Percentiles rank a stretch among this genome's conserved stretches.
phyloP scores from a whole-genome alignment of 2,329 filamentous ascomycete genomes.

The Aureobasidium melanogenum region DNA sequence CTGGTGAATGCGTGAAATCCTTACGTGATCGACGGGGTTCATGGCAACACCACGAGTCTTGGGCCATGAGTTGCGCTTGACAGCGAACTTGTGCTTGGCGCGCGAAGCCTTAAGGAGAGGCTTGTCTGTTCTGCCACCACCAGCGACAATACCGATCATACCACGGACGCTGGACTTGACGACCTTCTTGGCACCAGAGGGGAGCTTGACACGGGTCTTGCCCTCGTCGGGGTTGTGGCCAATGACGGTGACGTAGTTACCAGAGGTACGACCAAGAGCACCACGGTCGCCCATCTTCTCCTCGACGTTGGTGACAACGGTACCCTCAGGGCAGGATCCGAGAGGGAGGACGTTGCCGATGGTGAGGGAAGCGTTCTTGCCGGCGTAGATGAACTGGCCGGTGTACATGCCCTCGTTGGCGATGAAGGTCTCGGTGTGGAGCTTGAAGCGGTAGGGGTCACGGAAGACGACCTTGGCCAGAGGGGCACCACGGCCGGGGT shows the following conservation, averaged over 20 bases:
- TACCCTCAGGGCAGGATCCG: constrained; percentile 93
- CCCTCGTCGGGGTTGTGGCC: constrained; percentile 98
- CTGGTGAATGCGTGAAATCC: constrained; percentile 18
- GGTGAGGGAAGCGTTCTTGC: constrained; percentile 95
- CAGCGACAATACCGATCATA: constrained; percentile 99
- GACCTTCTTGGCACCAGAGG: constrained; percentile 98
- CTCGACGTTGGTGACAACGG: constrained; percentile 98
- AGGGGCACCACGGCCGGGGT: constrained; percentile 94
- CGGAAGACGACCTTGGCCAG: constrained; percentile 96
- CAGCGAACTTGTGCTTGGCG: constrained; percentile 99
- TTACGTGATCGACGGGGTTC: constrained; percentile 97
- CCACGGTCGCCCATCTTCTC: constrained; percentile 98
- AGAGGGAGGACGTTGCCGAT: constrained; percentile 97
- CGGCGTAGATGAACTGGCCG: constrained; percentile 99
- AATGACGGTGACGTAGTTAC: constrained; percentile 98
- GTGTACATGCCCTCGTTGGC: constrained; percentile 99
- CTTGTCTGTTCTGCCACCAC: constrained; percentile 99
- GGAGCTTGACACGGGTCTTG: constrained; percentile 99
- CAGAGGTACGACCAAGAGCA: constrained; percentile 89
- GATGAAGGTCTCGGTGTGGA: constrained; percentile 98
- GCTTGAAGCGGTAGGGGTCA: constrained; percentile 97
- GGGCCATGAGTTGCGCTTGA: constrained; percentile 99
- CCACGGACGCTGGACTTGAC: constrained; percentile 84
- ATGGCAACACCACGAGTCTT: constrained; percentile 99
- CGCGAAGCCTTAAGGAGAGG: constrained; percentile 98